Evolutionary conservation across 225 moss, liverwort and hornwort species (phyloP).

Genomic region (Ulota crispa): DNA sequence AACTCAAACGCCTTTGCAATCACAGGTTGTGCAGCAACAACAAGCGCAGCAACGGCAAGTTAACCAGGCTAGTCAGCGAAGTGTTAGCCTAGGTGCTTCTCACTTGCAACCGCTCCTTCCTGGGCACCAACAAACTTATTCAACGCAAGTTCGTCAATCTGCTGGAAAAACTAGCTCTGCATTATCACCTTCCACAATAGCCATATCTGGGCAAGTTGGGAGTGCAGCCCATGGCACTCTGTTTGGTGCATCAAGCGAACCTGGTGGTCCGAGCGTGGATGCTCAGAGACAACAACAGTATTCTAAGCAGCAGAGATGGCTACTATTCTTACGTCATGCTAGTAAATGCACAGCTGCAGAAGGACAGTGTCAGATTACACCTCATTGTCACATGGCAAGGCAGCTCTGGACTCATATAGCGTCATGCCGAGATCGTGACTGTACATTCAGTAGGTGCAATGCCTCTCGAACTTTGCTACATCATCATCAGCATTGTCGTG

Average conservation of each 20-base stretch:
- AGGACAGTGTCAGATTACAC: conserved; percentile 77
- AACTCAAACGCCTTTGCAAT: conserved; percentile 43
- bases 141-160: conserved; percentile 42
- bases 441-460: conserved; percentile 86
- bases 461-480: conserved; percentile 90
- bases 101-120: conserved; percentile 35
- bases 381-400: conserved; percentile 95
- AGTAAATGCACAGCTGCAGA: conserved; percentile 89
- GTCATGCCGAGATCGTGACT: conserved; percentile 80
- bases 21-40: conserved; percentile 51
- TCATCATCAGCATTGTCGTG: conserved; percentile 84
- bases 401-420: conserved; percentile 88
- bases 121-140: conserved; percentile 43
- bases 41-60: conserved; percentile 41
- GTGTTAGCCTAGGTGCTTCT: conserved; percentile 25
- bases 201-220: conserved; percentile 41
- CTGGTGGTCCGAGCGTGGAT: conserved; percentile 56
- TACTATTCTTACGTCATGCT: conserved; percentile 90
- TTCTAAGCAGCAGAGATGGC: conserved; percentile 94
- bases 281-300: conserved; percentile 93
- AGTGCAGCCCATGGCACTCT: conserved; percentile 49
- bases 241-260: conserved; percentile 49
- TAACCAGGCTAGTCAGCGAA: conserved; percentile 39
- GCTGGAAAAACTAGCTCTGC: conserved; percentile 53
- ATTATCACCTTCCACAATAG: conserved; percentile 44